Conservation (phyloP, 1,284 basidiomycete species). For the Pseudozyma flocculosa region DNA sequence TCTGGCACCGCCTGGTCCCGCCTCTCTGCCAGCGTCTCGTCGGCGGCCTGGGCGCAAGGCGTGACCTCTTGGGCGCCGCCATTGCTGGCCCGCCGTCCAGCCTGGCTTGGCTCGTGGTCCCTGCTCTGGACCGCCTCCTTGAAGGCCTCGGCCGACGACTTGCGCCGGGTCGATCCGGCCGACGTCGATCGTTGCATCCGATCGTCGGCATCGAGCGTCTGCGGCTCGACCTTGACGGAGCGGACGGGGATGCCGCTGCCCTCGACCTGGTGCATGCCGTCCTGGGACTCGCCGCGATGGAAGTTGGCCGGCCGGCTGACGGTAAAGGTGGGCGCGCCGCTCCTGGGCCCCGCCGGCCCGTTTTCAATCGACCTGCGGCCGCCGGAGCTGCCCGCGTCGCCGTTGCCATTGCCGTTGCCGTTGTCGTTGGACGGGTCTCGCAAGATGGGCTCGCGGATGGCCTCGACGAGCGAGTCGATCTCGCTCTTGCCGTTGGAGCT, state of each 20-base stretch:
- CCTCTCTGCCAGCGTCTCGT: too few species aligned
- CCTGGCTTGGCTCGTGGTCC: slow-evolving; percentile 4
- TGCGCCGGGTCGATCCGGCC: too few species aligned
- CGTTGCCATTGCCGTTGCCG: too few species aligned
- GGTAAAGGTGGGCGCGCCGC: slow-evolving; percentile 7
- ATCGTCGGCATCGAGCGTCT: slow-evolving; percentile 22
- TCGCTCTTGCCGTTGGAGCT: slow-evolving; percentile 58
- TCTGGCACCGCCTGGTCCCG: too few species aligned
- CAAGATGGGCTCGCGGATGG: slow-evolving; percentile 60
- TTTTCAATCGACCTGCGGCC: neutral
- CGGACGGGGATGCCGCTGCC: slow-evolving; percentile 59
- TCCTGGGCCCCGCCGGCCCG: neutral
- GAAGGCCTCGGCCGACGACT: slow-evolving; percentile 22
- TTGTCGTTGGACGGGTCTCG: too few species aligned
- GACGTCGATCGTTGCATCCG: too few species aligned
- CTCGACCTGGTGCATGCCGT: slow-evolving; percentile 51
- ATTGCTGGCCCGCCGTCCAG: too few species aligned
- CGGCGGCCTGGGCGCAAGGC: too few species aligned
- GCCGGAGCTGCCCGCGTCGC: slow-evolving; percentile 13
- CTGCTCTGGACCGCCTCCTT: slow-evolving; percentile 27
- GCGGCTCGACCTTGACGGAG: slow-evolving; percentile 55
- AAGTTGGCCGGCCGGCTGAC: slow-evolving; percentile 3
- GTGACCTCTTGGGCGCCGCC: too few species aligned
- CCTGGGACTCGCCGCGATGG: slow-evolving; percentile 19
- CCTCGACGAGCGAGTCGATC: slow-evolving; percentile 71